Percentiles rank a stretch among this genome's conserved stretches.
phyloP scores from a whole-genome alignment of 129 eudicot species.

The Escallonia herrerae region DNA sequence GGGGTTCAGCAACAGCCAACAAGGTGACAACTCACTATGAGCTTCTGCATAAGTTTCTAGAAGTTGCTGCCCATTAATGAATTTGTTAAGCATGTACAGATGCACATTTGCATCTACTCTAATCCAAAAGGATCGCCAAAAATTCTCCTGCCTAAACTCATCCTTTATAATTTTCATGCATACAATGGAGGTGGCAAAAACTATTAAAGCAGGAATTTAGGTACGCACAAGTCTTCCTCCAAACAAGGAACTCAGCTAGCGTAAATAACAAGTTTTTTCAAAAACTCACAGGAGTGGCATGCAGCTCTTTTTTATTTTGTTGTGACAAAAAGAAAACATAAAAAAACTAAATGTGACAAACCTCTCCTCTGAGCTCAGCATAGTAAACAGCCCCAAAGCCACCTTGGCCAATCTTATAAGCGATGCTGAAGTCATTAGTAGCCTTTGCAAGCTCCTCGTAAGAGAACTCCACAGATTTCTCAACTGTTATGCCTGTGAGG shows the following conservation, averaged over 20 bases:
- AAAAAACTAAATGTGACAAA: slow-evolving; percentile 24
- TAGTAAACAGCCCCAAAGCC: slow-evolving; percentile 98
- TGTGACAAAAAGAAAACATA: background rate
- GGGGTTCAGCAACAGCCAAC: background rate
- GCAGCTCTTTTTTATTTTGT: background rate
- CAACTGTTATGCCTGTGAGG: slow-evolving; percentile 78
- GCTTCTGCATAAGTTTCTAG: background rate
- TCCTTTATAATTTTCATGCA: background rate
- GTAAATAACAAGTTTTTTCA: background rate
- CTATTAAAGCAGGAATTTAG: background rate
- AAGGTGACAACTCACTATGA: background rate
- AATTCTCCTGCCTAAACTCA: background rate
- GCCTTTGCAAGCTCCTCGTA: slow-evolving; percentile 88
- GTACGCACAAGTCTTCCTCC: background rate
- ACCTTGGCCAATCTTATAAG: slow-evolving; percentile 93
- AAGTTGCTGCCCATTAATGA: no score
- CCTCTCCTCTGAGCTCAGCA: slow-evolving; percentile 99
- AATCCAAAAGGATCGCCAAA: background rate
- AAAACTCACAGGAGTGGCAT: background rate
- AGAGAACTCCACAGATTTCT: slow-evolving; percentile 93
- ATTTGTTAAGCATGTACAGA: background rate
- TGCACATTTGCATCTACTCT: background rate
- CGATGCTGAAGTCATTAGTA: slow-evolving; percentile 78
- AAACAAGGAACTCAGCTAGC: background rate
- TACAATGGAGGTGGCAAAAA: background rate